These are phyloP conservation scores for Panicum hallii DNA, from an alignment of 202 grass and related monocot genomes.

Conservation along the genomic window DNA sequence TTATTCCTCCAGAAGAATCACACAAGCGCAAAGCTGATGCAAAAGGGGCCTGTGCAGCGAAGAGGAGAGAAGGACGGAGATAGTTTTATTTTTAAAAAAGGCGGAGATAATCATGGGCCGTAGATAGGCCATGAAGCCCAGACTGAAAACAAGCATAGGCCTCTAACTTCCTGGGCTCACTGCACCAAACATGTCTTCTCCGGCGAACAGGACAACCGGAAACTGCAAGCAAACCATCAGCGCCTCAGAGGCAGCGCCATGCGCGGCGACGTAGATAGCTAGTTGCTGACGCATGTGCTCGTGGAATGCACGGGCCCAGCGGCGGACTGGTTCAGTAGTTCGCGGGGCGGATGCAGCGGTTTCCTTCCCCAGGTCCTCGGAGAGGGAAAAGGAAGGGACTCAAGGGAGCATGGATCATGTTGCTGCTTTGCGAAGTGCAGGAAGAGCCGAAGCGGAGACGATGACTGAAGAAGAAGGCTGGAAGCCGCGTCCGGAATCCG, in stretches of 20 bases:
- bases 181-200: neutral
- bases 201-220: neutral
- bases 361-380: neutral
- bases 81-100: too few relatives aligned
- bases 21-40: neutral
- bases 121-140: neutral
- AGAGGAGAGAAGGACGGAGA: too few relatives aligned
- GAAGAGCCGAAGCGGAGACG: neutral
- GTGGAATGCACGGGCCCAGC: neutral
- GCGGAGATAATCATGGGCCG: neutral
- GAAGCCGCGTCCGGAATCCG: neutral
- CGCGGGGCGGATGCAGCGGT: neutral
- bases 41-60: too few relatives aligned
- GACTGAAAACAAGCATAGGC: neutral
- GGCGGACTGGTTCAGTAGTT: neutral
- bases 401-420: neutral
- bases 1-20: too few relatives aligned
- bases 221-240: neutral
- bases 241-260: neutral
- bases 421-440: neutral
- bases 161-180: neutral
- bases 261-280: neutral
- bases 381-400: neutral
- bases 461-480: neutral
- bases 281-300: neutral